phyloP scores from a whole-genome alignment of 371 early-diverging fungal genomes.

The Mortierella sp. region DNA sequence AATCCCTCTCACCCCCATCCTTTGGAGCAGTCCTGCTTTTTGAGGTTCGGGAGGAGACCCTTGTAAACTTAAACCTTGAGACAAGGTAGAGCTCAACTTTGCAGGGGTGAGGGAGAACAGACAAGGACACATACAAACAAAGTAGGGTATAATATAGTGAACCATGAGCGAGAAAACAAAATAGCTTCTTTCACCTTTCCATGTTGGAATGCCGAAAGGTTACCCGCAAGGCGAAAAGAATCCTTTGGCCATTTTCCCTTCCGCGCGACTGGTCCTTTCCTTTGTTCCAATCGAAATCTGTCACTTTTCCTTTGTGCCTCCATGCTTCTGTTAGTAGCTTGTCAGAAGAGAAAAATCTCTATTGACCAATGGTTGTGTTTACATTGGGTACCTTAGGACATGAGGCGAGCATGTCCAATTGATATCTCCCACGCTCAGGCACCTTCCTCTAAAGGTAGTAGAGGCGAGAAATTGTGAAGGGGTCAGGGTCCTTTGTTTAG shows the following conservation, averaged over 20 bases:
- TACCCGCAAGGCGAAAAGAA: too few relatives aligned
- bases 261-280: background rate
- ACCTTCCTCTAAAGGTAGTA: background rate
- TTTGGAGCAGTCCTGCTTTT: background rate
- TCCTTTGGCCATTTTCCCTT: too few relatives aligned
- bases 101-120: background rate
- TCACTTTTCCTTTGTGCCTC: background rate
- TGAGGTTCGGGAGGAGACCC: background rate
- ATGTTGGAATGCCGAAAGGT: too few relatives aligned
- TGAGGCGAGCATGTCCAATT: too few relatives aligned
- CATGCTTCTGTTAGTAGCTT: background rate
- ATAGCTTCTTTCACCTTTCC: too few relatives aligned
- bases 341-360: background rate
- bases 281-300: background rate
- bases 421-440: conserved; percentile 7
- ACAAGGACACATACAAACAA: background rate
- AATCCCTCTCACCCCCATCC: background rate
- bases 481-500: background rate
- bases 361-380: background rate
- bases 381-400: too few relatives aligned
- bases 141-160: too few relatives aligned
- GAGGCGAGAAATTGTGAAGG: background rate
- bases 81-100: background rate
- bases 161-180: too few relatives aligned
- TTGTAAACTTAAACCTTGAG: background rate